Conservation (phyloP, 352 stramenopile species). For the Pythium scleroteichum region DNA sequence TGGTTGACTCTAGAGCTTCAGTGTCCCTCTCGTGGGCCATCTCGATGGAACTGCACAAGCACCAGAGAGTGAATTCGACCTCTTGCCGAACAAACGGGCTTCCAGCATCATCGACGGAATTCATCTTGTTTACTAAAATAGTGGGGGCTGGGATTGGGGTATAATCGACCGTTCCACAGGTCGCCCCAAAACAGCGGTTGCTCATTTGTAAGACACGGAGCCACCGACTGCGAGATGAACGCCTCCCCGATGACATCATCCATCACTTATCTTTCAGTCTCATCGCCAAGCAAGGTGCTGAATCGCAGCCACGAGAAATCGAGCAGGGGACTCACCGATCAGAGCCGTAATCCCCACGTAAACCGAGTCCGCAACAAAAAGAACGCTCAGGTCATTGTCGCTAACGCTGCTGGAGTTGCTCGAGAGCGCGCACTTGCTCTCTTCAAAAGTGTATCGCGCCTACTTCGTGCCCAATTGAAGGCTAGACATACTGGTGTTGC, state of each 20-base stretch:
- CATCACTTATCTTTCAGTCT: slow-evolving; percentile 19
- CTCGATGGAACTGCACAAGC: not conserved
- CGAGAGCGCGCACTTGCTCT: not conserved
- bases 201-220: too few species aligned
- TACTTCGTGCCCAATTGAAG: not conserved
- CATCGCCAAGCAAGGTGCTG: slow-evolving; percentile 6
- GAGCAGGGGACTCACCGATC: too few species aligned
- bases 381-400: not conserved
- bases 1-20: not conserved
- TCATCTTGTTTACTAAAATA: too few species aligned
- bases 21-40: not conserved
- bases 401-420: not conserved
- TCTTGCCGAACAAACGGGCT: too few species aligned
- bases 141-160: too few species aligned
- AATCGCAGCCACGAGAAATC: too few species aligned
- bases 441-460: not conserved
- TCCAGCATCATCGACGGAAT: too few species aligned
- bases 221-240: not conserved
- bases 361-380: not conserved
- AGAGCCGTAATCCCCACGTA: too few species aligned
- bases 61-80: not conserved
- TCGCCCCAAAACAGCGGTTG: too few species aligned
- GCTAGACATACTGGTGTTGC: not conserved
- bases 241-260: slow-evolving; percentile 6
- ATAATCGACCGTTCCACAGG: too few species aligned